Evolutionary conservation across 1,284 basidiomycete species (phyloP).

Genomic region (Ceraceosorus guamensis): DNA sequence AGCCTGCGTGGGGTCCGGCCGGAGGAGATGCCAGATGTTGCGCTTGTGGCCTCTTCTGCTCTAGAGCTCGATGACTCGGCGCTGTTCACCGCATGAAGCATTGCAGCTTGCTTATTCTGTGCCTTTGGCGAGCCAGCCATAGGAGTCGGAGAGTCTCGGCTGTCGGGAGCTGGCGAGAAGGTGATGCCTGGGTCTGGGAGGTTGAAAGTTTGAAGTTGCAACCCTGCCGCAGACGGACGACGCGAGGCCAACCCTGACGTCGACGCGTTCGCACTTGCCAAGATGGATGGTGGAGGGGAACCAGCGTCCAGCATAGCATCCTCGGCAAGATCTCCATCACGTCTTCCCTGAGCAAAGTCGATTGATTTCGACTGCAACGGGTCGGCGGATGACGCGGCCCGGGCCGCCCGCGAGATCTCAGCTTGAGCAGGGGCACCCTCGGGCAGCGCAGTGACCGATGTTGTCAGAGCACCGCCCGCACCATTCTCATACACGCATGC

Average conservation of each 20-base stretch:
- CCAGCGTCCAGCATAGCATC: neutral
- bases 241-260: neutral
- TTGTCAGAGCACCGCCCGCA: too few species aligned
- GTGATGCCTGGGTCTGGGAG: neutral
- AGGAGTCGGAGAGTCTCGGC: neutral
- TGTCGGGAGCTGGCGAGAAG: neutral
- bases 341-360: neutral
- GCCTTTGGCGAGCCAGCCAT: too few species aligned
- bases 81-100: neutral
- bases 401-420: neutral
- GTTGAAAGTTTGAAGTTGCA: neutral
- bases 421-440: neutral
- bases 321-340: neutral
- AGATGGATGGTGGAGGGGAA: neutral
- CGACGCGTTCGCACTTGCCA: neutral
- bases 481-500: too few species aligned
- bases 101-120: too few species aligned
- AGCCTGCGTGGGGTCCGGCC: too few species aligned
- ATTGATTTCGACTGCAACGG: neutral
- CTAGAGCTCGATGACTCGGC: neutral
- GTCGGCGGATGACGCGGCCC: neutral
- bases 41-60: neutral
- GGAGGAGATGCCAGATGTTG: too few species aligned
- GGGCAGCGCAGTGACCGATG: neutral
- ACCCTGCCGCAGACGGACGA: neutral